Evolutionary conservation across 805 yeast genomes (phyloP).

Genomic region (Wickerhamomyces sydowiorum): DNA sequence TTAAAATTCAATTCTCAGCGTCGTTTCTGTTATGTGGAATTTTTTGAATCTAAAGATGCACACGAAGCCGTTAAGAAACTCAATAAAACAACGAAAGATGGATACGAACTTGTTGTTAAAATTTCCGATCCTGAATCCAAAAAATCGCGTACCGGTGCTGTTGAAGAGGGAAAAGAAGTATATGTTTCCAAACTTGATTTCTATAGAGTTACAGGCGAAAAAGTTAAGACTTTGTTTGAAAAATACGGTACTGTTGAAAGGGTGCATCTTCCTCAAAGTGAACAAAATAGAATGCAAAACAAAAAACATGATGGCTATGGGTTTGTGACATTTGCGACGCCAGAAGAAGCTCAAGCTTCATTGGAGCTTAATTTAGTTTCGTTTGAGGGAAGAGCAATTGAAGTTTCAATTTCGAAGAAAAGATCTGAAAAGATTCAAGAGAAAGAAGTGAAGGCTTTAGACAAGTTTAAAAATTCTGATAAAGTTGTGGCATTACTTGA

Average conservation of each 20-base stretch:
- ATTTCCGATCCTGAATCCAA: constrained; percentile 53
- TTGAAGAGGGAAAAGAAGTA: constrained; percentile 52
- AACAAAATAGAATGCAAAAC: constrained; percentile 14
- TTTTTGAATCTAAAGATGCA: constrained; percentile 36
- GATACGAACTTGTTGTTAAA: constrained; percentile 46
- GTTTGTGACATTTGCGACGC: constrained; percentile 44
- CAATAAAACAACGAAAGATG: constrained; percentile 33
- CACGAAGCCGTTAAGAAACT: constrained; percentile 33
- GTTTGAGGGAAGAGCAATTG: constrained; percentile 41
- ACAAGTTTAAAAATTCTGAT: constrained; percentile 15
- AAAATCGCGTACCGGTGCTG: constrained; percentile 36
- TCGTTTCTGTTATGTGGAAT: constrained; percentile 73
- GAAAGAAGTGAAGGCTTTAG: constrained; percentile 19
- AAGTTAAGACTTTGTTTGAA: constrained; percentile 36
- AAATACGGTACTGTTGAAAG: constrained; percentile 49
- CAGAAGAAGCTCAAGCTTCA: constrained; percentile 43
- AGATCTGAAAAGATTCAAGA: constrained; percentile 29
- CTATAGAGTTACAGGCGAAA: constrained; percentile 30
- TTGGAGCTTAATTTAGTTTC: constrained; percentile 34
- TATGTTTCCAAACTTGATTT: constrained; percentile 49
- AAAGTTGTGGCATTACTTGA: constrained; percentile 20
- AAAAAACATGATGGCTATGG: constrained; percentile 57
- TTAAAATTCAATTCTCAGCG: constrained; percentile 47
- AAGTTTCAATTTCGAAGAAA: constrained; percentile 42
- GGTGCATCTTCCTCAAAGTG: constrained; percentile 41